Conservation (phyloP, 1,284 basidiomycete genomes). For the Singerocomus inundabilis region DNA sequence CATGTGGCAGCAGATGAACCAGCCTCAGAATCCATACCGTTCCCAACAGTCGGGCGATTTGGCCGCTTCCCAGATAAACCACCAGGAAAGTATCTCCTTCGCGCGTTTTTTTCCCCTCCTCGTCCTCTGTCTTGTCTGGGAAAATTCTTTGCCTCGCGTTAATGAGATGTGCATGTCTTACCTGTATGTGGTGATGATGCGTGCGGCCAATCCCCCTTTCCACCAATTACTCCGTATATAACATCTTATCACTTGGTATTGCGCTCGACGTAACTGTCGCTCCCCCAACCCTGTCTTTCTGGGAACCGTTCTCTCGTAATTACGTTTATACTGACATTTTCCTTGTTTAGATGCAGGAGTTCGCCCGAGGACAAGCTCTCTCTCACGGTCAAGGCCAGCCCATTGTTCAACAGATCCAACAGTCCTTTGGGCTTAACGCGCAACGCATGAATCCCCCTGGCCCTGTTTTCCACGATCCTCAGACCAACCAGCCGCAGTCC, state of each 20-base stretch:
- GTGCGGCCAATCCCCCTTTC: constrained; percentile 21
- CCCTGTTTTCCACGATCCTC: constrained; percentile 44
- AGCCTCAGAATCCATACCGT: constrained; percentile 46
- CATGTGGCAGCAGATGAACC: constrained; percentile 59
- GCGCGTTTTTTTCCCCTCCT: constrained; percentile 11
- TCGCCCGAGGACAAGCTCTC: constrained; percentile 44
- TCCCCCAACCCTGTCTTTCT: constrained; percentile 3
- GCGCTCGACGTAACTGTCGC: constrained; percentile 2
- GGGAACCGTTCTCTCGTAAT: constrained; percentile 11
- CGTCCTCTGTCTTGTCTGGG: constrained; percentile 13
- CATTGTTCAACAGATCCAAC: constrained; percentile 38
- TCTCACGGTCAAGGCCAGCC: constrained; percentile 38
- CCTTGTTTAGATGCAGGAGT: constrained; percentile 46
- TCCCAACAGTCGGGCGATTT: constrained; percentile 43
- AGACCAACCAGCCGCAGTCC: constrained; percentile 38
- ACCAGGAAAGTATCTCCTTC: constrained; percentile 44
- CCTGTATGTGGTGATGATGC: constrained; percentile 18
- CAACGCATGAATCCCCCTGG: constrained; percentile 30
- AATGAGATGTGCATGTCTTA: constrained; percentile 17
- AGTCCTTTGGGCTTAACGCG: constrained; percentile 40
- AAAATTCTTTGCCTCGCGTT: constrained; percentile 13
- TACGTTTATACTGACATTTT: constrained; percentile 23
- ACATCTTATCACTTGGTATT: constrained; percentile 16
- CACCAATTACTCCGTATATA: constrained; percentile 4
- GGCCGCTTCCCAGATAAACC: constrained; percentile 37